Evolutionary conservation across 1,284 basidiomycete species (phyloP).

Genomic region (Cryptococcus sp.): DNA sequence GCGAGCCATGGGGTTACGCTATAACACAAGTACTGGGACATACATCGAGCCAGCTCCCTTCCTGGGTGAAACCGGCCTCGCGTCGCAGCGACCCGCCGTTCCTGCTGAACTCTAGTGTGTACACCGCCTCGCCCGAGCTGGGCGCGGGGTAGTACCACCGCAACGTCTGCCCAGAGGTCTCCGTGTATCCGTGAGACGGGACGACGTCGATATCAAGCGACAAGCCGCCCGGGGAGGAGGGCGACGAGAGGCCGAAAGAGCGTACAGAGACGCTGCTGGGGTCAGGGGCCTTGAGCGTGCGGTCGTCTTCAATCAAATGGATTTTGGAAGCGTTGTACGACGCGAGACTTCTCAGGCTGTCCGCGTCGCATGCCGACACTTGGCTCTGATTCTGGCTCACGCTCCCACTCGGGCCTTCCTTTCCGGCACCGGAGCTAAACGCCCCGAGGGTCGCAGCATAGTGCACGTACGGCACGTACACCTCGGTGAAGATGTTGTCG

Average conservation of each 20-base stretch:
- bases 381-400: not conserved
- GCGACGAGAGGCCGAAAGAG: constrained; percentile 6
- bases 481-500: constrained; percentile 65
- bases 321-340: constrained; percentile 10
- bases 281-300: constrained; percentile 1
- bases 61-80: constrained; percentile 20
- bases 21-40: constrained; percentile 32
- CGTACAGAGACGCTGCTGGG: constrained; percentile 13
- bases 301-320: constrained; percentile 6
- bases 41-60: constrained; percentile 35
- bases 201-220: constrained; percentile 52
- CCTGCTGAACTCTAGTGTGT: constrained; percentile 65
- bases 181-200: constrained; percentile 65
- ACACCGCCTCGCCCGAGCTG: constrained; percentile 52
- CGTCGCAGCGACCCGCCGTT: constrained; percentile 55
- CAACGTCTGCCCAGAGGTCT: constrained; percentile 64
- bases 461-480: constrained; percentile 85
- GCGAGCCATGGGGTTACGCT: constrained; percentile 6
- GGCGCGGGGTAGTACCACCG: constrained; percentile 83
- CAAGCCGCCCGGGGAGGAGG: constrained; percentile 9
- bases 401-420: not conserved
- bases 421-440: not conserved
- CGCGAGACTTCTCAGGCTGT: not conserved
- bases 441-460: constrained; percentile 59
- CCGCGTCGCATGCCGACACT: not conserved